Evolutionary conservation across 208 protist genomes (phyloP).

Genomic region (Sergeia podlipaevii): DNA sequence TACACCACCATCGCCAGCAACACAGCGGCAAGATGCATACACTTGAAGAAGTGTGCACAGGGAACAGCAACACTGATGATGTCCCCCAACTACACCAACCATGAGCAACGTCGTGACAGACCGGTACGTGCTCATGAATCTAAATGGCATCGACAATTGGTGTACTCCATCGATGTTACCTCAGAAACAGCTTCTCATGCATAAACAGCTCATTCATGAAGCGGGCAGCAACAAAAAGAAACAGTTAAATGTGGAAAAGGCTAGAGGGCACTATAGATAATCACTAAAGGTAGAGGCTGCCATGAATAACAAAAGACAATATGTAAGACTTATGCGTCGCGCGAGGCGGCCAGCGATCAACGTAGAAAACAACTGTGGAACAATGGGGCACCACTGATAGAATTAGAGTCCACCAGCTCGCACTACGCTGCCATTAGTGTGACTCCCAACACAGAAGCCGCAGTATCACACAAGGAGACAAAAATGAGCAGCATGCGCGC

Average conservation of each 20-base stretch:
- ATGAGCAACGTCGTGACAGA: constrained; percentile 16
- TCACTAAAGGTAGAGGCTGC: constrained; percentile 21
- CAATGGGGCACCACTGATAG: constrained; percentile 49
- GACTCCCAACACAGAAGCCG: constrained; percentile 19
- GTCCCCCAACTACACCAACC: constrained; percentile 27
- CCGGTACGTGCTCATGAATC: constrained; percentile 4
- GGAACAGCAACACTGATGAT: constrained; percentile 12
- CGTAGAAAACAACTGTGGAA: constrained; percentile 54
- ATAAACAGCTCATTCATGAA: constrained; percentile 54
- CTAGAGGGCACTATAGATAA: constrained; percentile 24
- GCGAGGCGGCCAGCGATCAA: constrained; percentile 35
- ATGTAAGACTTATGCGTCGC: constrained; percentile 13
- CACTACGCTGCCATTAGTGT: constrained; percentile 31
- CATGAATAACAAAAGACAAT: constrained; percentile 25
- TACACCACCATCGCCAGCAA: constrained; percentile 11
- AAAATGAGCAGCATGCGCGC: neutral
- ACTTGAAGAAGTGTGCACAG: constrained; percentile 16
- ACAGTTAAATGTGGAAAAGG: constrained; percentile 22
- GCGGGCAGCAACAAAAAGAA: constrained; percentile 44
- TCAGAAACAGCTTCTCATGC: constrained; percentile 45
- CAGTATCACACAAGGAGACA: constrained; percentile 21
- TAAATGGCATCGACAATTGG: neutral
- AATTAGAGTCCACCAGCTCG: constrained; percentile 20
- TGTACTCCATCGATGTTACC: neutral
- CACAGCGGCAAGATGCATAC: constrained; percentile 15